Base-by-base conservation (phyloP, 768 basidiomycete genomes). In the Leucosporidium yakuticum region DNA sequence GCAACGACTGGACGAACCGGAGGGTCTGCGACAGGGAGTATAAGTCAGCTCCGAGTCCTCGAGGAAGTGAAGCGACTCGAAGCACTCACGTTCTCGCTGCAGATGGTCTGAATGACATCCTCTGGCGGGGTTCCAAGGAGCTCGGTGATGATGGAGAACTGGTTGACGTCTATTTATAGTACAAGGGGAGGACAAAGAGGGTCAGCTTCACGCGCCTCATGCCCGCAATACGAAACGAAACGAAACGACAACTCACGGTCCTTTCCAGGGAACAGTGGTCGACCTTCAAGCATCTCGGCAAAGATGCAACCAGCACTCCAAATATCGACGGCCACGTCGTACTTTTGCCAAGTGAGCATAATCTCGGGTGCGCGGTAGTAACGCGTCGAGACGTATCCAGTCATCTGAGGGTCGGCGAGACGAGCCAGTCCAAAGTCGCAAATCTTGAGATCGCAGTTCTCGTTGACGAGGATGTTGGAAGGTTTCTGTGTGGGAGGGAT, bases 321-420 rank as follows among this genome's bases (percentile, higher is more conserved):
- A 78, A 98, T 95, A 78, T 99, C 96, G 70, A 99, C 96, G 60
- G 95, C 96, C 65, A 97, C 94, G 79, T 98, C 95, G 81, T 99
- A 99, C 82, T 98, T 98, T 80, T 99, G 96, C 96, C 96, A 99
- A 49, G 96, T 99, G 78, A 99, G 84, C 96, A 99, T 99, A 81
- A 99, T 99, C 80, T 99, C 96, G 8, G 96, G 96, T 9, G 96
- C 96, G 61, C 96, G 88, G 79, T 99, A 99, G 81, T 99, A 99
- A 74, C 96, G 84, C 61, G 96, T 99, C 65, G 96, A 98, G 69
- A 98, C 96, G 77, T 98, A 99, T 70, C 96, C 96, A 1, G 96
- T 99, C 96, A 99, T 99, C 79, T 99, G 96, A 7, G 95, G 95
- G 78, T 99, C 96, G 80, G 98, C 96, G 71, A 99, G 94, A 62